A percentile compares a stretch with the other conserved stretches of the same genome.
Conservation (phyloP, 2,329 filamentous ascomycete species). For the Basipetospora chlamydospora region DNA sequence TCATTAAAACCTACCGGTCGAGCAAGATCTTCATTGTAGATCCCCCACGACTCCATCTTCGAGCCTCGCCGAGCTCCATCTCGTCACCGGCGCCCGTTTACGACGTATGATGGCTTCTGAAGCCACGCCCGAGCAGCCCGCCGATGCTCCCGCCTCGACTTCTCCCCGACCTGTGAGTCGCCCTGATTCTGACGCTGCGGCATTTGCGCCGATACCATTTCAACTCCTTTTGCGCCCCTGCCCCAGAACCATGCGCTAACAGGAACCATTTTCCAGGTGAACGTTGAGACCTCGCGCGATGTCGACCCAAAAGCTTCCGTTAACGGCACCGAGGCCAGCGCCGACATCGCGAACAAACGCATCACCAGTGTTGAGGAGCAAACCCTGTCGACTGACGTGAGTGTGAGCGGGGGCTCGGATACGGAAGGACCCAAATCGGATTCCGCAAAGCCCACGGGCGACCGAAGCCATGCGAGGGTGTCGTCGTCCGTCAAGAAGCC, state of each 20-base stretch:
- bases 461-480: slow-evolving; percentile 43
- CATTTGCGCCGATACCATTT: no score
- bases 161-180: slow-evolving; percentile 30
- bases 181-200: background rate
- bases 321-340: slow-evolving; percentile 31
- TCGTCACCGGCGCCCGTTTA: slow-evolving; percentile 4
- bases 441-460: slow-evolving; percentile 38
- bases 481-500: slow-evolving; percentile 56
- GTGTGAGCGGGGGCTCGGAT: slow-evolving; percentile 61
- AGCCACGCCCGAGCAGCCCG: slow-evolving; percentile 37
- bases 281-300: no score
- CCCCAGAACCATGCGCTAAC: slow-evolving; percentile 19
- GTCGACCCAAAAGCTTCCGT: slow-evolving; percentile 27
- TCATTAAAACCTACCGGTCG: no score
- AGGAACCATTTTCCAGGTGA: no score
- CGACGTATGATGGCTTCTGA: slow-evolving; percentile 52
- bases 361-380: slow-evolving; percentile 41
- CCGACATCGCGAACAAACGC: slow-evolving; percentile 43
- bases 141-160: slow-evolving; percentile 36
- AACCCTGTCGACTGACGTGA: slow-evolving; percentile 49
- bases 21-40: no score
- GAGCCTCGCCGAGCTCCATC: no score
- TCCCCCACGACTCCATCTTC: no score
- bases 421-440: slow-evolving; percentile 54
- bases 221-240: background rate